These are phyloP conservation scores for Tilletiopsis washingtonensis DNA, from an alignment of 1,284 basidiomycete species.

Conservation along the genomic window DNA sequence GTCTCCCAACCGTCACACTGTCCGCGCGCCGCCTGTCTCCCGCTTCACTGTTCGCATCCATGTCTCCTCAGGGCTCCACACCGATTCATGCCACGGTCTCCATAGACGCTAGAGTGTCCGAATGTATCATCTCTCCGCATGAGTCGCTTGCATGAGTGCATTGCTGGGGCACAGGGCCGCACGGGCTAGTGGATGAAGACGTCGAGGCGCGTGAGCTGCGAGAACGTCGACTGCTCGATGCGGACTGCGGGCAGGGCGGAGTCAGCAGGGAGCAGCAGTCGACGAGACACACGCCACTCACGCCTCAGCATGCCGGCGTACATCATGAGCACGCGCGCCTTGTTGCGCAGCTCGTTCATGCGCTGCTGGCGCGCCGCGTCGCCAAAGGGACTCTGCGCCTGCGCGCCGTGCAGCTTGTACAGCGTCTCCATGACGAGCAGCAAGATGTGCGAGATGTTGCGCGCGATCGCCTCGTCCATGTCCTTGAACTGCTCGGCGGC, in stretches of 20 bases:
- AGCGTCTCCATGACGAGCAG: constrained; percentile 91
- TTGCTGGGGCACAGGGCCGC: too few relatives aligned
- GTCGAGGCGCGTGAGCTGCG: constrained; percentile 43
- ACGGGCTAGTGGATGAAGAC: constrained; percentile 12
- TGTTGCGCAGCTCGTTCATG: constrained; percentile 37
- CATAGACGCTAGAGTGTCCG: neutral
- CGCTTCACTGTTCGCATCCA: neutral
- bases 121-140: neutral
- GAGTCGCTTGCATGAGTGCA: too few relatives aligned
- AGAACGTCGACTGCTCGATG: constrained; percentile 45
- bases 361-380: neutral
- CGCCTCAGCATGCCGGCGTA: constrained; percentile 45
- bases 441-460: constrained; percentile 81
- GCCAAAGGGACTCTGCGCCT: neutral
- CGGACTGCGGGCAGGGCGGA: constrained; percentile 16
- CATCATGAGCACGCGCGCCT: constrained; percentile 45
- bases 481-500: constrained; percentile 73
- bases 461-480: constrained; percentile 73
- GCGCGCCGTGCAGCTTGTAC: constrained; percentile 50
- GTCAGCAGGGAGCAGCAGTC: neutral
- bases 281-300: neutral
- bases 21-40: neutral
- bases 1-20: neutral
- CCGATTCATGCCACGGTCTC: neutral
- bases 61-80: neutral